Conservation (phyloP, 257 asterid genomes). For the Rhazya stricta region DNA sequence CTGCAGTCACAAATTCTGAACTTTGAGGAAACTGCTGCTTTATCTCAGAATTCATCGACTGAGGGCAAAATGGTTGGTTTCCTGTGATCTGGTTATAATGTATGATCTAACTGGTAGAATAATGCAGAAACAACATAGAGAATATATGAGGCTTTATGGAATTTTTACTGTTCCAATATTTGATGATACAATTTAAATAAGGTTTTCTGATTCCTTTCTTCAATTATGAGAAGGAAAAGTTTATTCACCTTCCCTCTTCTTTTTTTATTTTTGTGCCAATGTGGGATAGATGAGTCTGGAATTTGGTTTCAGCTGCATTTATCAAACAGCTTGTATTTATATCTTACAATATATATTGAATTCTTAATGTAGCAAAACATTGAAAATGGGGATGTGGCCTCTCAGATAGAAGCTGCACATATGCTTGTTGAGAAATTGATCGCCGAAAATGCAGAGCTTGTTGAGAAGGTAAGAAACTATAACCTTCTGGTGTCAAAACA, state of each 20-base stretch:
- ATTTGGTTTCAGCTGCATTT: not conserved
- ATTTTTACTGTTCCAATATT: not conserved
- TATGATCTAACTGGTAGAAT: not conserved
- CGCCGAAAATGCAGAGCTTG: conserved; percentile 53
- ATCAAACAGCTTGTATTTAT: not conserved
- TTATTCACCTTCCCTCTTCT: not conserved
- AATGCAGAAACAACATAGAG: not conserved
- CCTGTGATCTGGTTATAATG: conserved; percentile 1
- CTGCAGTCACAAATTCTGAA: conserved; percentile 48
- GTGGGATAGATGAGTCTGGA: not conserved
- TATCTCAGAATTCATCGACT: conserved; percentile 31
- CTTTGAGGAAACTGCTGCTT: conserved; percentile 36
- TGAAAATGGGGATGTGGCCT: conserved; percentile 39
- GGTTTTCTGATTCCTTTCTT: not conserved
- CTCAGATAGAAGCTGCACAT: conserved; percentile 40
- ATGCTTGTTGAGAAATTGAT: conserved; percentile 46
- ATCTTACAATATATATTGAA: not conserved
- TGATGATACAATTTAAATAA: not conserved
- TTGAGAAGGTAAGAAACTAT: conserved; percentile 42
- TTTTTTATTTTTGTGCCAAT: not conserved
- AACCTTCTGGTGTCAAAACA: not conserved
- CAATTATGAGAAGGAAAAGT: not conserved
- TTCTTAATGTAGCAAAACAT: conserved; percentile 39
- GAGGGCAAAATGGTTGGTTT: conserved; percentile 39
- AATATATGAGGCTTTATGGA: not conserved